Conservation (phyloP, 2,329 filamentous ascomycete species). For the Curvularia verruculosa region DNA sequence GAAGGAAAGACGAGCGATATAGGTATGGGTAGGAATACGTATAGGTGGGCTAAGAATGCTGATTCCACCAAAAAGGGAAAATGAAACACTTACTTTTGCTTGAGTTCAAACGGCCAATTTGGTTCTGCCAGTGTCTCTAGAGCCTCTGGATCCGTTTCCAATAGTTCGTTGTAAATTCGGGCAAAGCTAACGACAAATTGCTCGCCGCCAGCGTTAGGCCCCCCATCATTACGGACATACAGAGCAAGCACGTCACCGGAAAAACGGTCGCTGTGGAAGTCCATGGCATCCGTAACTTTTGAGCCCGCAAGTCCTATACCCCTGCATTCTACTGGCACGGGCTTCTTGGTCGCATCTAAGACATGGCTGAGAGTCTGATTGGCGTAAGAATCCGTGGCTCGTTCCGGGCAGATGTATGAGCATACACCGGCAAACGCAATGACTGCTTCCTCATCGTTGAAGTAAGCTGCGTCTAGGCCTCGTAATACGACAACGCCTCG, state of each 20-base stretch:
- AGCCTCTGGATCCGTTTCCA: constrained; percentile 40
- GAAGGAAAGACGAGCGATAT: background rate
- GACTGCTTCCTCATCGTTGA: constrained; percentile 48
- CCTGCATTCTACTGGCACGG: constrained; percentile 41
- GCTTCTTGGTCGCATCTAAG: constrained; percentile 45
- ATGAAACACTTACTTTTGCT: constrained; percentile 43
- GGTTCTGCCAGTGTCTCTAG: constrained; percentile 44
- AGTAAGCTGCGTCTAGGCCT: constrained; percentile 39
- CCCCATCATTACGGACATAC: constrained; percentile 44
- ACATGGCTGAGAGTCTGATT: constrained; percentile 48
- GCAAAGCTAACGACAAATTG: constrained; percentile 44
- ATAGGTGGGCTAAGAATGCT: background rate
- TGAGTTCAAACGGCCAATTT: constrained; percentile 48
- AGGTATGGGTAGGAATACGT: background rate
- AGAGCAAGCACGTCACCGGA: constrained; percentile 47
- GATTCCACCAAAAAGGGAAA: background rate
- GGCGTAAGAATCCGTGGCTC: constrained; percentile 48
- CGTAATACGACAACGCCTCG: constrained; percentile 40
- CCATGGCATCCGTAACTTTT: constrained; percentile 46
- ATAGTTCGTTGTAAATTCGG: constrained; percentile 46
- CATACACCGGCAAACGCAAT: constrained; percentile 45
- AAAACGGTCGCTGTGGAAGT: constrained; percentile 48
- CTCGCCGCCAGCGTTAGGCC: constrained; percentile 38
- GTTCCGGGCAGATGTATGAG: constrained; percentile 38
- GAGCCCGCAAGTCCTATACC: constrained; percentile 47